phyloP scores from a whole-genome alignment of 805 yeast genomes.

The Suhomyces vadensis region DNA sequence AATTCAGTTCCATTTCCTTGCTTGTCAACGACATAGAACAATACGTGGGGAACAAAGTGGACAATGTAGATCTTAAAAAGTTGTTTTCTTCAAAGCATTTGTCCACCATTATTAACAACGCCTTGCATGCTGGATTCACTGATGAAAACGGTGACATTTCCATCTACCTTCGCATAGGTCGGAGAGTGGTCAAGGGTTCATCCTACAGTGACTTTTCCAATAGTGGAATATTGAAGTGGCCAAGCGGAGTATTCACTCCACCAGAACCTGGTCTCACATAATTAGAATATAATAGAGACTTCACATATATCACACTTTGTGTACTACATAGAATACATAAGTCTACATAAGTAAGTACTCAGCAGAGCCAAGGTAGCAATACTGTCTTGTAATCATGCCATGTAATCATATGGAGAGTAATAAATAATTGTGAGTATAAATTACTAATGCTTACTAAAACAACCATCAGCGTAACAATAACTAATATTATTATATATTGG shows the following conservation, averaged over 20 bases:
- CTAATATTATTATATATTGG: too few species aligned
- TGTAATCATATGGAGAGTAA: too few species aligned
- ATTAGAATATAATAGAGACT: too few species aligned
- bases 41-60: conserved; percentile 53
- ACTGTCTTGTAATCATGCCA: too few species aligned
- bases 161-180: conserved; percentile 59
- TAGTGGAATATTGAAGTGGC: conserved; percentile 62
- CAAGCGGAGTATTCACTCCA: conserved; percentile 52
- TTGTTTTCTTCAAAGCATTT: conserved; percentile 23
- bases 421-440: too few species aligned
- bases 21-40: conserved; percentile 79
- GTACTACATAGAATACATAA: too few species aligned
- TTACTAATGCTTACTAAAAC: too few species aligned
- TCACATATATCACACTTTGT: too few species aligned
- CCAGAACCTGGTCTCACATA: conserved; percentile 57
- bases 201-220: conserved; percentile 61
- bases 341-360: too few species aligned
- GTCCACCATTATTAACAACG: conserved; percentile 26
- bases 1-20: conserved; percentile 57
- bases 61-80: conserved; percentile 37
- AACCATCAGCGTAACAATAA: too few species aligned
- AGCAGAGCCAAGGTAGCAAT: too few species aligned
- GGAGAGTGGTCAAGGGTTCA: conserved; percentile 41
- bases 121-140: conserved; percentile 26
- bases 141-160: conserved; percentile 32